Evolutionary conservation across 495 filamentous ascomycete species (phyloP).

Genomic region (Talaromyces adpressus): DNA sequence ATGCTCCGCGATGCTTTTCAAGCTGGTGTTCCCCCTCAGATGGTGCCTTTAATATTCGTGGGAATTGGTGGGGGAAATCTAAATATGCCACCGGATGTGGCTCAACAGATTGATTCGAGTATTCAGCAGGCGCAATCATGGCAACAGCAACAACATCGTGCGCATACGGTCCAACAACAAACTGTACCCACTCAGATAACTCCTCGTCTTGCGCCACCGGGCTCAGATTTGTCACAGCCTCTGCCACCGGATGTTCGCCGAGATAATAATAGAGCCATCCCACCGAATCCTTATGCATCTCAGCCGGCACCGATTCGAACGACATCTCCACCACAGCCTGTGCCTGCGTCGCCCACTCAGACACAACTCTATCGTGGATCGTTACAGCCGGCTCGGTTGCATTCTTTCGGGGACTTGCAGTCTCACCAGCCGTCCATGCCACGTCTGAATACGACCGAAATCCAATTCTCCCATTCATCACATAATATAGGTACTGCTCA

Average conservation of each 20-base stretch:
- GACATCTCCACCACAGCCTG: conserved; percentile 17
- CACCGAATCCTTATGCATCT: conserved; percentile 29
- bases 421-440: conserved; percentile 34
- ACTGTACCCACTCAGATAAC: conserved; percentile 19
- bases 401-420: conserved; percentile 13
- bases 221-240: conserved; percentile 3
- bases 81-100: conserved; percentile 58
- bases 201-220: conserved; percentile 3
- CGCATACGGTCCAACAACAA: conserved; percentile 28
- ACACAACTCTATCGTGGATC: conserved; percentile 1
- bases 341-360: conserved; percentile 15
- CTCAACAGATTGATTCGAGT: conserved; percentile 50
- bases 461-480: conserved; percentile 33
- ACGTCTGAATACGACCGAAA: conserved; percentile 51
- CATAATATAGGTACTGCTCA: conserved; percentile 23
- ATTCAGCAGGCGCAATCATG: conserved; percentile 33
- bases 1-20: conserved; percentile 76
- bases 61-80: conserved; percentile 66
- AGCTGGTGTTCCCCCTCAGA: conserved; percentile 74
- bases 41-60: conserved; percentile 86
- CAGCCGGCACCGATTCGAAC: conserved; percentile 15
- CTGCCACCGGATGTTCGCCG: conserved; percentile 23
- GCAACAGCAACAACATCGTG: conserved; percentile 25
- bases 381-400: conserved; percentile 17
- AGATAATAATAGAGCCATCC: conserved; percentile 23